Evolutionary conservation across 2,329 filamentous ascomycete genomes (phyloP).

Genomic region (Phoma sp.): DNA sequence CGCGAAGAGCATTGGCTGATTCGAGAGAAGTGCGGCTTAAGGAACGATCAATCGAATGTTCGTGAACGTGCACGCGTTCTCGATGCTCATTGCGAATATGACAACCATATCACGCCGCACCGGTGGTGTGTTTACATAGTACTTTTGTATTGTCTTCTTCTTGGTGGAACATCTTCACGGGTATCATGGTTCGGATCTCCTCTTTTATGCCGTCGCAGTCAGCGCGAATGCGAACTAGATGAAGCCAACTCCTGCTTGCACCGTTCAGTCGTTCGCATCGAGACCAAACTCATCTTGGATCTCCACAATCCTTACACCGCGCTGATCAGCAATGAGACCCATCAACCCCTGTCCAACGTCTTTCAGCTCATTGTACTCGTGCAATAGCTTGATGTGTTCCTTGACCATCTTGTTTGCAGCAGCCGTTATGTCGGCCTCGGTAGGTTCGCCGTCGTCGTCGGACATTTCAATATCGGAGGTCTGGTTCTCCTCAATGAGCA

Average conservation of each 20-base stretch:
- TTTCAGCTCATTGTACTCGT: constrained; percentile 74
- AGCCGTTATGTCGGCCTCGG: constrained; percentile 42
- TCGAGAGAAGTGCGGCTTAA: constrained; percentile 19
- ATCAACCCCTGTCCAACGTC: constrained; percentile 71
- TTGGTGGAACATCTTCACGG: background rate
- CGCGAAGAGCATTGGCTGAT: constrained; percentile 20
- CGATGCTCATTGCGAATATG: constrained; percentile 1
- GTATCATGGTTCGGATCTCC: background rate
- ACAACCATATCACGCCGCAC: background rate
- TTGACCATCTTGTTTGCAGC: constrained; percentile 63
- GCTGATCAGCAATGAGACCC: constrained; percentile 70
- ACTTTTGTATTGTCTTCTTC: background rate
- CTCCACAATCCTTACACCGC: constrained; percentile 61
- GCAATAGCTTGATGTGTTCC: constrained; percentile 68
- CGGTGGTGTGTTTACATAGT: background rate
- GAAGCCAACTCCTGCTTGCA: background rate
- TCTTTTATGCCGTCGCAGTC: background rate
- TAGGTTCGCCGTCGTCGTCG: constrained; percentile 30
- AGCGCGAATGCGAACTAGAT: background rate
- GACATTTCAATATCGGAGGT: constrained; percentile 24
- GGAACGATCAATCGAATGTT: constrained; percentile 14
- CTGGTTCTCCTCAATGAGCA: constrained; percentile 38
- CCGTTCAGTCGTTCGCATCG: constrained; percentile 51
- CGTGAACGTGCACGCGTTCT: constrained; percentile 13
- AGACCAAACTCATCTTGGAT: constrained; percentile 59